Evolutionary conservation across 345 rosid genomes (phyloP).

Genomic region (Barbarea vulgaris): DNA sequence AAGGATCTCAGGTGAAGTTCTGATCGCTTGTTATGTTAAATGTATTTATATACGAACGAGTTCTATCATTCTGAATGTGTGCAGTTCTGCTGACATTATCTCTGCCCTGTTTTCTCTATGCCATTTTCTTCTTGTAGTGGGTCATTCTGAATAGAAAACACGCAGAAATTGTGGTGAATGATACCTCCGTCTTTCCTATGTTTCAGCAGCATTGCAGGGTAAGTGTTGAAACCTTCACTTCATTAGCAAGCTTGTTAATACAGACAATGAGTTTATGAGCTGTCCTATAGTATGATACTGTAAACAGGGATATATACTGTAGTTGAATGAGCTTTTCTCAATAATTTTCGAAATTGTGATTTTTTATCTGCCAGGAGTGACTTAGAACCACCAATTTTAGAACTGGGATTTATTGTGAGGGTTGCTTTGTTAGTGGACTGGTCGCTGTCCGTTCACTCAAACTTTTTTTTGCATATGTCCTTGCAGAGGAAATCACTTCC

Average conservation of each 20-base stretch:
- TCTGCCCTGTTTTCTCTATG: slow-evolving; percentile 21
- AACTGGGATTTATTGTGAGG: slow-evolving; percentile 3
- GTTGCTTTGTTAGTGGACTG: slow-evolving; percentile 15
- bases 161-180: slow-evolving; percentile 82
- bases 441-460: slow-evolving; percentile 7
- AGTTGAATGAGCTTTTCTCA: not conserved
- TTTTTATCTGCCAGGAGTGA: not conserved
- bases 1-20: slow-evolving; percentile 88
- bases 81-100: slow-evolving; percentile 14
- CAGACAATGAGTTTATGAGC: not conserved
- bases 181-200: slow-evolving; percentile 73
- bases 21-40: slow-evolving; percentile 16
- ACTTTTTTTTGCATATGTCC: slow-evolving; percentile 20
- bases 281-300: not conserved
- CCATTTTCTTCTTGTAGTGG: slow-evolving; percentile 63
- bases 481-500: slow-evolving; percentile 84
- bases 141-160: slow-evolving; percentile 86
- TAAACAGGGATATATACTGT: not conserved
- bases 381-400: not conserved
- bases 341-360: not conserved
- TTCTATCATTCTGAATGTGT: slow-evolving; percentile 11
- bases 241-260: not conserved
- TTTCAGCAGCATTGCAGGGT: slow-evolving; percentile 93
- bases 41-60: not conserved
- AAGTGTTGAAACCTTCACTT: slow-evolving; percentile 41